Percentiles rank a stretch among this genome's conserved stretches.
Evolutionary conservation across 2,329 filamentous ascomycete genomes (phyloP).

Genomic region (Neocatenulostroma microsporum): DNA sequence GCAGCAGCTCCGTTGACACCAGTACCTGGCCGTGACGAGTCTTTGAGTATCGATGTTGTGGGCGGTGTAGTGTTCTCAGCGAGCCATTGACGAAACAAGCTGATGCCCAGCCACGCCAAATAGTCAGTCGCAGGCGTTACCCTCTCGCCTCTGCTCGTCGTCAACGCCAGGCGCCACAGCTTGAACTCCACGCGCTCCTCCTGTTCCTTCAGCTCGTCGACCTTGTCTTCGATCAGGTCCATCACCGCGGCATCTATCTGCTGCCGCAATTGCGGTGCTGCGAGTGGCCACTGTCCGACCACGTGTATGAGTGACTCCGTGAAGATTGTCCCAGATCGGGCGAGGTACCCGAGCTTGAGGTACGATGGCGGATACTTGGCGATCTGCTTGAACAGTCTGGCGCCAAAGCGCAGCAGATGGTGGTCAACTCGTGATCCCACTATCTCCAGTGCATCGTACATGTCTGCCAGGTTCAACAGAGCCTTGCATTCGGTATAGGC

Average conservation of each 20-base stretch:
- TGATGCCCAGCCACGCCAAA: conserved; percentile 82
- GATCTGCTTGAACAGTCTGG: conserved; percentile 88
- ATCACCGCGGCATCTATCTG: conserved; percentile 68
- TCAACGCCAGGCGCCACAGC: conserved; percentile 72
- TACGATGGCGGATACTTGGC: conserved; percentile 93
- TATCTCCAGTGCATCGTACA: conserved; percentile 83
- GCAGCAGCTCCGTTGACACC: conserved; percentile 1
- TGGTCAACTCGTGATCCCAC: conserved; percentile 88
- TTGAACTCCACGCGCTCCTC: conserved; percentile 72
- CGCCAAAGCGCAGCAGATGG: conserved; percentile 85
- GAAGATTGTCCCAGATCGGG: conserved; percentile 70
- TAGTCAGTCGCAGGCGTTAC: conserved; percentile 73
- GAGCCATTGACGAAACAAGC: conserved; percentile 85
- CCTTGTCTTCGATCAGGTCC: conserved; percentile 90
- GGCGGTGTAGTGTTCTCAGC: conserved; percentile 79
- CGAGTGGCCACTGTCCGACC: conserved; percentile 85
- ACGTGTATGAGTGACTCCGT: conserved; percentile 80
- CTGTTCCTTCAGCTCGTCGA: conserved; percentile 79
- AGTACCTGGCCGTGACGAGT: conserved; percentile 12
- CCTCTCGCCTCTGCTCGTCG: conserved; percentile 70
- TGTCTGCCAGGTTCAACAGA: conserved; percentile 78
- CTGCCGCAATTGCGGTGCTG: conserved; percentile 66
- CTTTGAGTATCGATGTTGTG: conserved; percentile 46
- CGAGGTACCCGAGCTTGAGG: conserved; percentile 78
- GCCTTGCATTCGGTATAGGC: conserved; percentile 93